Evolutionary conservation across 1,139 yeast species (phyloP).

Genomic region (Yamadazyma buinensis): DNA sequence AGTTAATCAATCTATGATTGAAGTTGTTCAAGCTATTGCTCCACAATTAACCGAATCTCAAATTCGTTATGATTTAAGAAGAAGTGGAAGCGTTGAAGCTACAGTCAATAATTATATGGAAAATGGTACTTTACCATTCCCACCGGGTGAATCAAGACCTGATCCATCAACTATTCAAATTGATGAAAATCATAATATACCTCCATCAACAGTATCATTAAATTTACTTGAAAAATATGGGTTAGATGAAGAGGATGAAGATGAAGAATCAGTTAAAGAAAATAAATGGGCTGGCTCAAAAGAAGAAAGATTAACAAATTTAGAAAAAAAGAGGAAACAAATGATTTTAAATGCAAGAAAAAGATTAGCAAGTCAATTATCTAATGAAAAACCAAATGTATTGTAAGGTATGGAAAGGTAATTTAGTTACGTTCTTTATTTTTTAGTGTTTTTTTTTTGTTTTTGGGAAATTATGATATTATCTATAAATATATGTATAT

Average conservation of each 20-base stretch:
- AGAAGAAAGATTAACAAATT: constrained; percentile 16
- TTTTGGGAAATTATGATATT: too few species aligned
- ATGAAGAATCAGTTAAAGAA: constrained; percentile 8
- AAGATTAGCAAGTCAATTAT: constrained; percentile 36
- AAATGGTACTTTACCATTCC: constrained; percentile 62
- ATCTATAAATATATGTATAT: too few species aligned
- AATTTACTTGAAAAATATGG: constrained; percentile 40
- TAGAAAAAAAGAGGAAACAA: constrained; percentile 33
- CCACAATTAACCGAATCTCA: constrained; percentile 72
- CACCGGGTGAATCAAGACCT: constrained; percentile 45
- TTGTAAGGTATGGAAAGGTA: too few species aligned
- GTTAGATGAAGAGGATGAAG: constrained; percentile 17
- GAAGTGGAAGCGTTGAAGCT: constrained; percentile 74
- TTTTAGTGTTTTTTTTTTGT: too few species aligned
- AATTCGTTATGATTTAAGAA: constrained; percentile 58
- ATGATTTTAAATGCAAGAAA: constrained; percentile 44
- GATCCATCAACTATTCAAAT: constrained; percentile 6
- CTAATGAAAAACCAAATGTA: constrained; percentile 15
- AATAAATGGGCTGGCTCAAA: constrained; percentile 18
- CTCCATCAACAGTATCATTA: constrained; percentile 15
- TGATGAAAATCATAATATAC: constrained; percentile 9
- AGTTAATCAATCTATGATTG: constrained; percentile 79
- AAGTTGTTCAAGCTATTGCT: constrained; percentile 78
- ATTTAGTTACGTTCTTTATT: too few species aligned
- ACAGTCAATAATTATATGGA: constrained; percentile 72